Base-by-base conservation (phyloP, 106 monocot genomes). In the Agapanthus africanus region DNA sequence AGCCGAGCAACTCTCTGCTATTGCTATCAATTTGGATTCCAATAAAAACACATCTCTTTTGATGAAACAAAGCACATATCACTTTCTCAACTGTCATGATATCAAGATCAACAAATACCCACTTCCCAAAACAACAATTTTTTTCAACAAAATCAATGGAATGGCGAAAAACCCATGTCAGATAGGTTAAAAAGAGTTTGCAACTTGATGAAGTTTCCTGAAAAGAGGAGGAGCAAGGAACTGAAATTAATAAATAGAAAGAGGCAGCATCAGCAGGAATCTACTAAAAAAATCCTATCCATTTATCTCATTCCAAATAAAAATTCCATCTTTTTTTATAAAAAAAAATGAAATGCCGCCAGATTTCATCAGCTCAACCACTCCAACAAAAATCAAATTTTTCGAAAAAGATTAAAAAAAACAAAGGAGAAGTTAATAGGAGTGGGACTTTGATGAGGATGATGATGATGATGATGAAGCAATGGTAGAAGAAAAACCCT, bases 1-100 rank as follows among this genome's bases (percentile, higher is more conserved):
- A 91, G 34, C 79, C 40, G 26, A 95, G 85, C 71, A 95, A 70
- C 14, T 95, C 85, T 31, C 79, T 77, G 34, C 85, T 88, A 67
- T 78, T 77, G 40, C 63, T 74, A 70, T 88, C 81, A n/a, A n/a
- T n/a, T n/a, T n/a, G n/a, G n/a, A n/a, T n/a, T n/a, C n/a, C n/a
- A n/a, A n/a, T n/a, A n/a, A 95, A 11, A 33, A 88, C 71, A 39
- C 79, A 81, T 57, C 74, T 80, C n/a, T 74, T n/a, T n/a, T n/a
- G n/a, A n/a, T n/a, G n/a, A n/a, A n/a, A n/a, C n/a, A n/a, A n/a
- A n/a, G n/a, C n/a, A n/a, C n/a, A n/a, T n/a, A 56, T 59, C 56
- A 62, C 40, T 40, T 23, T 77, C 63, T 49, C 50, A 4, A 15
- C 26, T 7, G 40, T 56, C 75, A 69, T 76, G 23, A 13, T 46